A percentile compares a stretch with the other conserved stretches of the same genome.
These are phyloP conservation scores for Echium plantagineum DNA, from an alignment of 257 asterid species.

Conservation along the genomic window DNA sequence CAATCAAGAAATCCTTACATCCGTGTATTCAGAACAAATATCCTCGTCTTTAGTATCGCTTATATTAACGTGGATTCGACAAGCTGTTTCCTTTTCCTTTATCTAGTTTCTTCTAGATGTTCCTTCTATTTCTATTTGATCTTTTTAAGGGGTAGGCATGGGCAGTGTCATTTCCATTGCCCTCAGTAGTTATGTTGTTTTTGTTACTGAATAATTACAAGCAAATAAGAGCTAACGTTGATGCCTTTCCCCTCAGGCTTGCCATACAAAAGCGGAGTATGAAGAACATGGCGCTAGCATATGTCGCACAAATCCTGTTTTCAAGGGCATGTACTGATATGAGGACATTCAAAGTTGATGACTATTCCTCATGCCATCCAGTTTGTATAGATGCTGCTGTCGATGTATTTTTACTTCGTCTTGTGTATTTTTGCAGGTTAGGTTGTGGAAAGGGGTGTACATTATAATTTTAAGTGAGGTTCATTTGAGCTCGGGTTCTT, in stretches of 20 bases:
- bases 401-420: slow-evolving; percentile 3
- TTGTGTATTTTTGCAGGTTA: slow-evolving; percentile 8
- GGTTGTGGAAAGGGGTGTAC: slow-evolving; percentile 21
- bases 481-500: slow-evolving; percentile 11
- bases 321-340: slow-evolving; percentile 86
- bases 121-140: too few relatives aligned
- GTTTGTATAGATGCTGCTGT: too few relatives aligned
- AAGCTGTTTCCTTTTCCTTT: too few relatives aligned
- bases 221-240: too few relatives aligned
- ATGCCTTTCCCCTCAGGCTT: slow-evolving; percentile 42
- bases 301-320: slow-evolving; percentile 89
- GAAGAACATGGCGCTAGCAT: slow-evolving; percentile 95
- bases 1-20: neutral
- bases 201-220: too few relatives aligned
- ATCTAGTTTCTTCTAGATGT: too few relatives aligned
- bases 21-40: too few relatives aligned
- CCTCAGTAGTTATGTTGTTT: too few relatives aligned
- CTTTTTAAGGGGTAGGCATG: too few relatives aligned
- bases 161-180: too few relatives aligned
- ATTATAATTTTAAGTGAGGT: slow-evolving; percentile 11
- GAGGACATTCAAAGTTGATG: slow-evolving; percentile 11
- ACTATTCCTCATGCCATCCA: neutral
- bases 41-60: too few relatives aligned
- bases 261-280: slow-evolving; percentile 96
- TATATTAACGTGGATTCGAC: too few relatives aligned